Base-by-base conservation (phyloP, 2,329 filamentous ascomycete species). In the Botrytis paeoniae region DNA sequence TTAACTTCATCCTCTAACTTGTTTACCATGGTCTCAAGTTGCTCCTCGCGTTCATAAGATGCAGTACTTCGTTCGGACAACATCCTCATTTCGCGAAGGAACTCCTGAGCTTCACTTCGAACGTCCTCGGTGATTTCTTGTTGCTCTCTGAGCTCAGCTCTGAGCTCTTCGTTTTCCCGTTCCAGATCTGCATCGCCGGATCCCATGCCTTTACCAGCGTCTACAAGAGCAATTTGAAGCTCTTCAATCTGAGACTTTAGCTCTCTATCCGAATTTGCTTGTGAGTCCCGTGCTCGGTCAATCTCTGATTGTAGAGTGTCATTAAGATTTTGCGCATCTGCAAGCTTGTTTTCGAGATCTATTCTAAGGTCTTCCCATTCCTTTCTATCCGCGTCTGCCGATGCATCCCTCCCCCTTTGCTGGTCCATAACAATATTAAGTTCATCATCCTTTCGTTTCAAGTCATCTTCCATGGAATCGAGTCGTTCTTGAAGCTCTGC, bases 81-180 rank as follows among this genome's bases (percentile, higher is more conserved):
- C 63, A 89, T 85, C 75, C 93, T 91, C 96, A 98, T 99, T 82
- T 99, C 96, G 75, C 89, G 87, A 61, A 99, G 83, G 80, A 95
- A 97, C 68, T 90, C 88, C 73, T 93, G 90, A 0, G 95, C 94
- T 83, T 98, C 93, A 71, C 88, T 89, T 37, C 93, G 90, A 45
- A 98, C 96, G 79, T 97, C 93, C 75, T 97, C 92, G 0, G 94
- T 97, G 3, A 96, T 88, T 73, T 92, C 88, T 77, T 94, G 91
- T 81, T 98, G 95, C 75, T 95, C 87, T 70, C 85, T 84, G 35
- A 95, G 83, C 43, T 91, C 87, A 51, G 83, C 81, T 75, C 92
- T 89, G 35, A 95, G 83, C 61, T 89, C 88, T 73, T 91, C 87
- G 78, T 98, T 93, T 79, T 93, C 91, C 63, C 85, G 85, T 79